Percentiles rank a stretch among this genome's conserved stretches.
phyloP scores from a whole-genome alignment of 176 grass and related monocot species.

The Rhynchospora pubera region DNA sequence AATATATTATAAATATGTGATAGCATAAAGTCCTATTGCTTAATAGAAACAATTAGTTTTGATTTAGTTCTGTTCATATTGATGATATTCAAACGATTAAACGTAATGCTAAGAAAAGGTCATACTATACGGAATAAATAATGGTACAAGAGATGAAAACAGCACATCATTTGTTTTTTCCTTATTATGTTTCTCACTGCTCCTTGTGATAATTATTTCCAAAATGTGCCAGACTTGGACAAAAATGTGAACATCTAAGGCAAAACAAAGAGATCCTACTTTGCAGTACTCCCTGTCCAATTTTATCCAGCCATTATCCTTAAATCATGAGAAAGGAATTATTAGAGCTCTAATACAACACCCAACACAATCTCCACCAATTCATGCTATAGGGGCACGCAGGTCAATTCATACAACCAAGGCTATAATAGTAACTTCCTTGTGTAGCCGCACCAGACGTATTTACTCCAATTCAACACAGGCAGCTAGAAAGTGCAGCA shows the following conservation, averaged over 20 bases:
- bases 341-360: not conserved
- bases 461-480: constrained; percentile 15
- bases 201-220: not conserved
- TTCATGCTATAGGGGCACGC: not conserved
- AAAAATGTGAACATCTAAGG: not conserved
- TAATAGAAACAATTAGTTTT: too few species aligned
- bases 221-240: not conserved
- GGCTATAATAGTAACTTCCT: constrained; percentile 8
- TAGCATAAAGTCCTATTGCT: too few species aligned
- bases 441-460: not conserved
- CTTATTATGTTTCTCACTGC: not conserved
- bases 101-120: too few species aligned
- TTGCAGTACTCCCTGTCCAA: not conserved
- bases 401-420: not conserved
- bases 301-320: not conserved
- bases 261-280: not conserved
- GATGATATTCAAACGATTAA: too few species aligned
- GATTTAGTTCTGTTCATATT: too few species aligned
- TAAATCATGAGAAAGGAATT: not conserved
- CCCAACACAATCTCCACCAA: not conserved
- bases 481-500: not conserved
- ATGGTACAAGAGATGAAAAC: not conserved
- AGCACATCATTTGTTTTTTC: not conserved
- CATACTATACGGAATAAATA: too few species aligned
- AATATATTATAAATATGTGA: too few species aligned